Base-by-base conservation (phyloP, 2,329 filamentous ascomycete species). In the Thielaviopsis punctulata region DNA sequence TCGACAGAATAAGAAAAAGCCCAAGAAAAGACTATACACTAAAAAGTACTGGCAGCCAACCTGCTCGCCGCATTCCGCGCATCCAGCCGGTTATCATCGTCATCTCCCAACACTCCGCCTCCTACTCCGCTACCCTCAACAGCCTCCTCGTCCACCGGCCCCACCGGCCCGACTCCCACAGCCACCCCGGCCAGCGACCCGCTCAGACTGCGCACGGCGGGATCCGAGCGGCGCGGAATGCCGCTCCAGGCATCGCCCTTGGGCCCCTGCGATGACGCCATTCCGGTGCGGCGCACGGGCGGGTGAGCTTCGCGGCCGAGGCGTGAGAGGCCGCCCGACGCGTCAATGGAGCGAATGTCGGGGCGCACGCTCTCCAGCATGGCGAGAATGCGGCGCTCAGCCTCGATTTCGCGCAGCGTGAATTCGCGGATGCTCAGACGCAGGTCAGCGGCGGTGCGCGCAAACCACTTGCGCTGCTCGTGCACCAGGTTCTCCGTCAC, bases 201-300 rank as follows among this genome's bases (percentile, higher is more conserved):
- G 47, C 83, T 80, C 52, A 84, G 87, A 58, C 89, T 74, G 62
- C 88, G 76, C 61, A 77, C 83, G 52, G 87, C 68, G n/a, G 80
- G 82, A 60, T 94, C 86, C 25, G 82, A 80, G 52, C 86, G 77
- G 56, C 92, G 77, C 33, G 89, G 86, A 24, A 95, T 88, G 54
- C 92, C 92, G 61, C 87, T 95, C 92, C 92, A 98, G 15, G 92
- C 84, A 65, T 98, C 92, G n/a, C 92, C 92, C 69, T 94, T 94
- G 48, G 92, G 90, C 0, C 92, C 92, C 67, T 98, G 92, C 61
- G 85, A 92, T 46, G 86, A 85, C 15, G 86, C 85, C 58, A 95
- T 68, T 65, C 80, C 90, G 23, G 82, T 68, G 56, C 90, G 80
- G 52, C 92, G 79, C 55, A 70, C 65, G 4, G 80, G 69, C 2